Evolutionary conservation across 2,329 filamentous ascomycete genomes (phyloP), one percentile per base, ranked within the genome.

Genomic region (Cordyceps sp.): DNA sequence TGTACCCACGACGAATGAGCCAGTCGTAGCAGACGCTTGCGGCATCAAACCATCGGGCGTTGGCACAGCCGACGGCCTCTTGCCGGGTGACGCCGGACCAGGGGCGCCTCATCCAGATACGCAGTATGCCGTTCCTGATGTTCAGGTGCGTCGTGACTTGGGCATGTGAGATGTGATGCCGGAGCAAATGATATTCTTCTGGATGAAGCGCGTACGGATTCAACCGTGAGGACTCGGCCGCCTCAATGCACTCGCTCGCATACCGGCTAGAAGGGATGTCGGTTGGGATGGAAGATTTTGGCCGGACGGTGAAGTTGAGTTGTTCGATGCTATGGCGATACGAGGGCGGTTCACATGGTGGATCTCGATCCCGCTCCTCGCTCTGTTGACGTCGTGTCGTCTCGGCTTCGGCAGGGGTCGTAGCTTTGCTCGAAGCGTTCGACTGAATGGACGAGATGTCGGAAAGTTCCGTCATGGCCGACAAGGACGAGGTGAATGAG

Each of bases 71-170:
- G 28, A 88, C 70, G 6, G 90, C 90, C 54, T 94, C 84, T 50
- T 86, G 76, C 30, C 77, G 68, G 18, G 78, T 80, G 10, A 98
- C 80, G 38, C 74, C 73, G 26, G 85, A 72, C 49, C 86, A 73
- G 7, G 90, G 84, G 47, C 92, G 93, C 42, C 78, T 72, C 23
- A 81, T 69, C 90, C 90, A 98, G 26, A 96, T 58, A 34, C 90
- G 71, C 33, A 98, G 61, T 36, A 98, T 93, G 13, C 84, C 82
- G 52, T 98, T 98, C 43, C 90, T 73, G 39, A 98, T 90, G 51
- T 96, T 96, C 33, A 98, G 63, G 55, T 98, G 98, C 10, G 84
- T 82, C 3, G 88, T 94, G 42, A 94, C 84, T 54, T 98, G 90
- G 21, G 78, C 67, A 45, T 83, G 77, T 47, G 79, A 93, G 43